Conservation (phyloP, 495 filamentous ascomycete genomes). For the Pseudevernia furfuracea region DNA sequence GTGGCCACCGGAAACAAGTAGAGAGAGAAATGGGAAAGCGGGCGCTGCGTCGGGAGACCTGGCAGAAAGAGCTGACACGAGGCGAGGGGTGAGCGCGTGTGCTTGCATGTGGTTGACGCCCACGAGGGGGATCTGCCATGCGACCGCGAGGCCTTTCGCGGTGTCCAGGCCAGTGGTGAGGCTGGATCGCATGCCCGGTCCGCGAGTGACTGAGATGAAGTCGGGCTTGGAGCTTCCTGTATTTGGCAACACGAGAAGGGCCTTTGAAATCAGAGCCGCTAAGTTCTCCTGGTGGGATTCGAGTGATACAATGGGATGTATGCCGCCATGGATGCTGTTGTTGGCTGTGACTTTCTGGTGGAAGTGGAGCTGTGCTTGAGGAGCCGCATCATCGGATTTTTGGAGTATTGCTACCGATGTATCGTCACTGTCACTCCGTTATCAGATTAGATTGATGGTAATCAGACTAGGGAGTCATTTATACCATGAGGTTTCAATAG, state of each 20-base stretch:
- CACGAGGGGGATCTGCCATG: conserved; percentile 72
- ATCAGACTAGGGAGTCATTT: conserved; percentile 7
- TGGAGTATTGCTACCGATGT: conserved; percentile 83
- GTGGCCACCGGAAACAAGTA: conserved; percentile 91
- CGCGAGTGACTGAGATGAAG: conserved; percentile 78
- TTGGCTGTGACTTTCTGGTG: conserved; percentile 77
- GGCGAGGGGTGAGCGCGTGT: conserved; percentile 77
- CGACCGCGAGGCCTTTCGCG: conserved; percentile 77
- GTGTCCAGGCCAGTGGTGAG: conserved; percentile 70
- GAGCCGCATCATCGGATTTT: conserved; percentile 34
- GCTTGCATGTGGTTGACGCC: conserved; percentile 97
- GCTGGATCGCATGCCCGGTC: conserved; percentile 76
- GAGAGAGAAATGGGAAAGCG: conserved; percentile 74
- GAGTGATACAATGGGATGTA: conserved; percentile 68
- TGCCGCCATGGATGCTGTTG: conserved; percentile 59
- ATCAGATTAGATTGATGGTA: conserved; percentile 13
- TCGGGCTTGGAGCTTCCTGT: conserved; percentile 48
- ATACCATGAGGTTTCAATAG: conserved; percentile 88
- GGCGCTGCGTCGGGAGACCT: conserved; percentile 18
- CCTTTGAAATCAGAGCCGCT: conserved; percentile 55
- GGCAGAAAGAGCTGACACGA: conserved; percentile 56
- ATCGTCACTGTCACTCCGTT: conserved; percentile 58
- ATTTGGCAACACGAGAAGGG: conserved; percentile 48
- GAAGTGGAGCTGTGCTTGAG: conserved; percentile 53
- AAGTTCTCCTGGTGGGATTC: conserved; percentile 64